These are phyloP conservation scores for Boletus sp. DNA, from an alignment of 768 basidiomycete species.

Conservation along the genomic window DNA sequence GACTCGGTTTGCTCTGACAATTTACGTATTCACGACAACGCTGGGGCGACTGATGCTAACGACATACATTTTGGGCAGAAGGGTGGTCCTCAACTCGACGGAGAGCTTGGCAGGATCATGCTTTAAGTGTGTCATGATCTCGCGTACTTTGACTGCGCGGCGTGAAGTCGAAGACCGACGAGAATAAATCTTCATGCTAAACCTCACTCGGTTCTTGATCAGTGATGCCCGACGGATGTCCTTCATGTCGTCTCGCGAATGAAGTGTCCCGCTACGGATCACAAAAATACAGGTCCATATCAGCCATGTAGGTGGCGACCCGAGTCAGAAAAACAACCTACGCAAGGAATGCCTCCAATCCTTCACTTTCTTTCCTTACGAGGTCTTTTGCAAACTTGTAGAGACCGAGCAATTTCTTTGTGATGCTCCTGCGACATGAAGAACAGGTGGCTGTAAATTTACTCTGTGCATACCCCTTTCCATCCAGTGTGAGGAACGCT, in stretches of 20 bases:
- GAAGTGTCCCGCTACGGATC: slow-evolving; percentile 32
- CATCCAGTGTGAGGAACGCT: slow-evolving; percentile 40
- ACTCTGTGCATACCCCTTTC: slow-evolving; percentile 48
- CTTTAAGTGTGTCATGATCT: slow-evolving; percentile 9
- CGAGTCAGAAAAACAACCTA: slow-evolving; percentile 10
- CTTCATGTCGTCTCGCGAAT: slow-evolving; percentile 18
- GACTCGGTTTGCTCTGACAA: slow-evolving; percentile 35
- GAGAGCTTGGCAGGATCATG: slow-evolving; percentile 10
- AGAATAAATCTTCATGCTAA: not conserved
- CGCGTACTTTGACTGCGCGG: not conserved
- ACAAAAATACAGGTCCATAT: not conserved
- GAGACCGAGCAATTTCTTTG: slow-evolving; percentile 38
- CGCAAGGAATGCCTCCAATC: slow-evolving; percentile 29
- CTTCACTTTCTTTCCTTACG: slow-evolving; percentile 7
- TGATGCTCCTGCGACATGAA: slow-evolving; percentile 38
- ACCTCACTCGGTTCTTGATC: slow-evolving; percentile 19
- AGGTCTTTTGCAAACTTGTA: slow-evolving; percentile 40
- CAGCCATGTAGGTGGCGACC: not conserved
- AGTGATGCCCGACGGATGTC: slow-evolving; percentile 23
- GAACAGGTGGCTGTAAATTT: slow-evolving; percentile 37
- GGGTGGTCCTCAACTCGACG: not conserved
- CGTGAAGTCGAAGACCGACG: not conserved
- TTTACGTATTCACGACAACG: not conserved
- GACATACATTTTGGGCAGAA: slow-evolving; percentile 24
- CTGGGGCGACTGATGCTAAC: not conserved